These are phyloP conservation scores for Daldinia caldariorum DNA, from an alignment of 495 filamentous ascomycete genomes.

Conservation along the genomic window DNA sequence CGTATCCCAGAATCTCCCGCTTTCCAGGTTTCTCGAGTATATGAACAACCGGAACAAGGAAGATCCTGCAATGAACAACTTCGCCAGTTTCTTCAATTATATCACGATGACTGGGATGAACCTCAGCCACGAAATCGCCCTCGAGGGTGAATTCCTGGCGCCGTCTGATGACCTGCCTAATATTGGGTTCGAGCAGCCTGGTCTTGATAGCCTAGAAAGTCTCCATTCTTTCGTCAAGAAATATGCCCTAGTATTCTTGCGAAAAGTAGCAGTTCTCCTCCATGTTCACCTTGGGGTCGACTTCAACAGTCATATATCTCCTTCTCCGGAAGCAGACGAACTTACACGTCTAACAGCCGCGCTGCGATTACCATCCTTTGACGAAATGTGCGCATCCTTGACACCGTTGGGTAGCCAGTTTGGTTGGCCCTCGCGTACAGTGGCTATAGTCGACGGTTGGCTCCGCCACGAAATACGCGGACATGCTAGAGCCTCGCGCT, in stretches of 20 bases:
- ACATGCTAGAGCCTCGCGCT: not conserved
- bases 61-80: conserved; percentile 54
- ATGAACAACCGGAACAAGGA: conserved; percentile 47
- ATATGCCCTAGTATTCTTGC: conserved; percentile 89
- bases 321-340: conserved; percentile 74
- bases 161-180: conserved; percentile 40
- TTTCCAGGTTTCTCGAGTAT: conserved; percentile 51
- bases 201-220: conserved; percentile 52
- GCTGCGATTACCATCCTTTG: conserved; percentile 78
- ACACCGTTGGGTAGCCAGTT: conserved; percentile 53
- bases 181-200: conserved; percentile 55
- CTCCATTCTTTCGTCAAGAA: conserved; percentile 67
- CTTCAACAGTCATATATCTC: conserved; percentile 77
- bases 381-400: conserved; percentile 73
- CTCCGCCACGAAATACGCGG: conserved; percentile 69
- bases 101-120: conserved; percentile 49
- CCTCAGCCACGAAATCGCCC: conserved; percentile 9
- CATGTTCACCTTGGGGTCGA: conserved; percentile 89
- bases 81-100: conserved; percentile 55
- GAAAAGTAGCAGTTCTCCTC: conserved; percentile 84
- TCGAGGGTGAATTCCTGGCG: not conserved
- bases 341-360: conserved; percentile 80
- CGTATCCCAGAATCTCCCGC: conserved; percentile 58
- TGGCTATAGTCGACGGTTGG: conserved; percentile 76
- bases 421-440: conserved; percentile 53